phyloP scores from a whole-genome alignment of 1,284 basidiomycete species.

The Cryptococcus sp. region DNA sequence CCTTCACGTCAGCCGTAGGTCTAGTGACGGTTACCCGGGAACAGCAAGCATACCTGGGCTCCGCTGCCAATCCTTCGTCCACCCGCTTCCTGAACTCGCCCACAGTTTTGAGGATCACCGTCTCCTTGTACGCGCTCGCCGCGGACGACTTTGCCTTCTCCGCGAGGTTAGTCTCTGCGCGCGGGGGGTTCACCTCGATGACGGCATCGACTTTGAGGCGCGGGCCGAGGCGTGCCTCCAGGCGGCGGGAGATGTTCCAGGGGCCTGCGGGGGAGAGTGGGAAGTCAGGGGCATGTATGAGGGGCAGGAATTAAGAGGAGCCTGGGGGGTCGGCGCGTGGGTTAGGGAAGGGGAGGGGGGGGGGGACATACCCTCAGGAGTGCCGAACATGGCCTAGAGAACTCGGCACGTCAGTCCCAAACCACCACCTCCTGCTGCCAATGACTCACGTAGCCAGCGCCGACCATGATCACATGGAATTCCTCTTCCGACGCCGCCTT shows the following conservation, averaged over 20 bases:
- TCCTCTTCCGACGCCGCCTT: conserved; percentile 5
- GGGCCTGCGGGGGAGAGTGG: conserved; percentile 23
- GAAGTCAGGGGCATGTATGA: not conserved
- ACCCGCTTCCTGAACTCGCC: conserved; percentile 60
- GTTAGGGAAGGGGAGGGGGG: not conserved
- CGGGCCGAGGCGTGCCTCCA: conserved; percentile 69
- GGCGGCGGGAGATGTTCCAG: conserved; percentile 40
- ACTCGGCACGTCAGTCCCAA: not conserved
- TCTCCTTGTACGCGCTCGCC: conserved; percentile 82
- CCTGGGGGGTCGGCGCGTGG: no score
- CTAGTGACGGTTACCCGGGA: not conserved
- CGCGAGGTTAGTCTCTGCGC: conserved; percentile 71
- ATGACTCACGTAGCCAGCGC: conserved; percentile 38
- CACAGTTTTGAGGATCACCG: conserved; percentile 74
- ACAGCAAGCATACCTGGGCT: conserved; percentile 50
- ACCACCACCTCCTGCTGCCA: not conserved
- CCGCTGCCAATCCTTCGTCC: conserved; percentile 51
- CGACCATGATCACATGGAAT: conserved; percentile 35
- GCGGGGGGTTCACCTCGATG: conserved; percentile 80
- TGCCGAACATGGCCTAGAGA: conserved; percentile 45
- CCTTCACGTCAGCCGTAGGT: not conserved
- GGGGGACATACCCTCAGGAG: conserved; percentile 32
- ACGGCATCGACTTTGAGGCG: conserved; percentile 90
- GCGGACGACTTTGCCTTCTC: conserved; percentile 80
- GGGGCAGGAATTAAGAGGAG: not conserved